Conservation (phyloP, 805 yeast species). For the Starmerella vaccinii region DNA sequence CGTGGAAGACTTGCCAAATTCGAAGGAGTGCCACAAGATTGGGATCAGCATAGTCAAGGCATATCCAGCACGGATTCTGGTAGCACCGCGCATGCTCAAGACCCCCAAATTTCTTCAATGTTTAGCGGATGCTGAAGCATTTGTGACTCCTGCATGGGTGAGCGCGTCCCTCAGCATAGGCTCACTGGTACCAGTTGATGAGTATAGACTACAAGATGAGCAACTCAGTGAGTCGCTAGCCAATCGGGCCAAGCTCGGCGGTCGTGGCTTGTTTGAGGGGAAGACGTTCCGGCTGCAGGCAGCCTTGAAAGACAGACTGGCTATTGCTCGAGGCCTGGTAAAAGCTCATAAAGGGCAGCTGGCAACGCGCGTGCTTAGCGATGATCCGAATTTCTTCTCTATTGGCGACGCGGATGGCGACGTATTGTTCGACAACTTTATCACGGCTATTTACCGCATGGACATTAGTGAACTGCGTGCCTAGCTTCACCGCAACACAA, state of each 20-base stretch:
- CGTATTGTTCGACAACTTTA: conserved; percentile 15
- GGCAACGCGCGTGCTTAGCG: neutral
- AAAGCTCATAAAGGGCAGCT: conserved; percentile 46
- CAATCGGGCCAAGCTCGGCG: conserved; percentile 10
- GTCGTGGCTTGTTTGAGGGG: conserved; percentile 37
- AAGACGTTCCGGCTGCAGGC: conserved; percentile 46
- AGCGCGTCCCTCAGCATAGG: conserved; percentile 23
- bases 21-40: conserved; percentile 29
- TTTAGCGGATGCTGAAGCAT: conserved; percentile 40
- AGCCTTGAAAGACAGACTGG: conserved; percentile 51
- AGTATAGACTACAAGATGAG: conserved; percentile 22
- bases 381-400: neutral
- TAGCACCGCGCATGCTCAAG: conserved; percentile 73
- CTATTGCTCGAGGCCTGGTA: conserved; percentile 47
- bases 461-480: conserved; percentile 5
- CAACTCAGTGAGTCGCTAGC: conserved; percentile 14
- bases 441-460: conserved; percentile 22
- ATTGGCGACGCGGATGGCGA: conserved; percentile 15
- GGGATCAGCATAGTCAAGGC: conserved; percentile 46
- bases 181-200: conserved; percentile 18
- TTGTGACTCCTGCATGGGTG: conserved; percentile 27
- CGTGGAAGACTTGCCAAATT: conserved; percentile 23
- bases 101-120: conserved; percentile 79
- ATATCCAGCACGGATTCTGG: conserved; percentile 36
- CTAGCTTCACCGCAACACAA: no score